A percentile compares a stretch with the other conserved stretches of the same genome.
Evolutionary conservation across 768 basidiomycete genomes (phyloP).

Genomic region (Mrakia gelida): DNA sequence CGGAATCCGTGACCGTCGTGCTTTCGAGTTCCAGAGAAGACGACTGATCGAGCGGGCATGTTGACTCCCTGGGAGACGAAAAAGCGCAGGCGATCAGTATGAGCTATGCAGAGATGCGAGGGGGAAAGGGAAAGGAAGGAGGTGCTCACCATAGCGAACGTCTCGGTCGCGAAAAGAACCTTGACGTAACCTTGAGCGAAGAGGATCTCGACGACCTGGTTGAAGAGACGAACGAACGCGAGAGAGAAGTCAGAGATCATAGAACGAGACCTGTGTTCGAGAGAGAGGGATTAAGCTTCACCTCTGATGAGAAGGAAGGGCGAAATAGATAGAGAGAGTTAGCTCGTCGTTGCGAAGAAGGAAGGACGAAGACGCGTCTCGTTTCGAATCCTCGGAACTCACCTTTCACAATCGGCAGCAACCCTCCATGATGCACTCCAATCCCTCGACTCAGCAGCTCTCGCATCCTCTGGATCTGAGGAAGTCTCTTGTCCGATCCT

Average conservation of each 20-base stretch:
- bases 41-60: slow-evolving; percentile 97
- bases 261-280: no score
- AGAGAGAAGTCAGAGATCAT: background rate
- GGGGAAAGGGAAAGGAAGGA: background rate
- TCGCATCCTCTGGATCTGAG: slow-evolving; percentile 86
- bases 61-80: slow-evolving; percentile 78
- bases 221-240: background rate
- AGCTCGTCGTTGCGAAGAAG: background rate
- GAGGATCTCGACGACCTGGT: slow-evolving; percentile 86
- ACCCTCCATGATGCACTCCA: slow-evolving; percentile 94
- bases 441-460: slow-evolving; percentile 87
- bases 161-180: slow-evolving; percentile 95
- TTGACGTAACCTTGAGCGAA: slow-evolving; percentile 95
- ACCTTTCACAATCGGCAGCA: slow-evolving; percentile 96
- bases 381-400: slow-evolving; percentile 31
- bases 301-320: slow-evolving; percentile 26
- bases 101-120: no score
- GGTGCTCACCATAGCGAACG: slow-evolving; percentile 88
- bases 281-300: slow-evolving; percentile 14
- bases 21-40: slow-evolving; percentile 90
- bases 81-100: background rate
- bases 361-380: background rate
- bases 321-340: background rate
- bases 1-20: slow-evolving; percentile 92
- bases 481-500: slow-evolving; percentile 88